Conservation (phyloP, 352 stramenopile species). For the Lagenidium giganteum region DNA sequence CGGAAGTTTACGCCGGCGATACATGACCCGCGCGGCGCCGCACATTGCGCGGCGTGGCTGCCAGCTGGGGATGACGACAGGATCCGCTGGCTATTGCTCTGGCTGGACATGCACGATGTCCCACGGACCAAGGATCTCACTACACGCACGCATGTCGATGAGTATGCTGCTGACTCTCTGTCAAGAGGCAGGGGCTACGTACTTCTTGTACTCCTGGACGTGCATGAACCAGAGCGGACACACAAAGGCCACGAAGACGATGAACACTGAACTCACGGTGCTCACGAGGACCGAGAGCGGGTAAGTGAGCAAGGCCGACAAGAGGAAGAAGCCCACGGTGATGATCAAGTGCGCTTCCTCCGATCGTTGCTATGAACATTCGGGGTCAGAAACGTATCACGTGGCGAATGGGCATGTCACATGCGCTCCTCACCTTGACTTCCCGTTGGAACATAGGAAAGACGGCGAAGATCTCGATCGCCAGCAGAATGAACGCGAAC, state of each 20-base stretch:
- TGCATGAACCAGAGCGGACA: slow-evolving; percentile 89
- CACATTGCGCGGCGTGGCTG: too few species aligned
- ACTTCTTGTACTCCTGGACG: slow-evolving; percentile 90
- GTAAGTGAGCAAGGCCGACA: slow-evolving; percentile 73
- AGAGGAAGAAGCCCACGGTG: slow-evolving; percentile 56
- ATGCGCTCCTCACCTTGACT: slow-evolving; percentile 53
- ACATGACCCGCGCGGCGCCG: too few species aligned
- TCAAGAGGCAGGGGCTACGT: slow-evolving; percentile 22
- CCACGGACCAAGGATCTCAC: slow-evolving; percentile 88
- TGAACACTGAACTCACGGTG: slow-evolving; percentile 48
- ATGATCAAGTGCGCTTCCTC: slow-evolving; percentile 67
- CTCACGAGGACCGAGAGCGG: slow-evolving; percentile 64
- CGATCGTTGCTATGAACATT: slow-evolving; percentile 35
- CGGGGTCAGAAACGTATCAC: neutral
- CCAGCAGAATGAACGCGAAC: slow-evolving; percentile 87
- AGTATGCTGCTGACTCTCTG: slow-evolving; percentile 2
- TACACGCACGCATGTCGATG: slow-evolving; percentile 16
- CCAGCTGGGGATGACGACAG: neutral
- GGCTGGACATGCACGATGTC: slow-evolving; percentile 77
- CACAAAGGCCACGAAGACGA: slow-evolving; percentile 81
- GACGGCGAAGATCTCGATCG: slow-evolving; percentile 88
- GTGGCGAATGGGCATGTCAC: neutral
- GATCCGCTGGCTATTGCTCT: slow-evolving; percentile 8
- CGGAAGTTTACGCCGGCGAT: too few species aligned
- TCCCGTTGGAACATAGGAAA: slow-evolving; percentile 85